Percentiles rank a stretch among this genome's conserved stretches.
Evolutionary conservation across 768 basidiomycete species (phyloP).

Genomic region (Artomyces pyxidatus): DNA sequence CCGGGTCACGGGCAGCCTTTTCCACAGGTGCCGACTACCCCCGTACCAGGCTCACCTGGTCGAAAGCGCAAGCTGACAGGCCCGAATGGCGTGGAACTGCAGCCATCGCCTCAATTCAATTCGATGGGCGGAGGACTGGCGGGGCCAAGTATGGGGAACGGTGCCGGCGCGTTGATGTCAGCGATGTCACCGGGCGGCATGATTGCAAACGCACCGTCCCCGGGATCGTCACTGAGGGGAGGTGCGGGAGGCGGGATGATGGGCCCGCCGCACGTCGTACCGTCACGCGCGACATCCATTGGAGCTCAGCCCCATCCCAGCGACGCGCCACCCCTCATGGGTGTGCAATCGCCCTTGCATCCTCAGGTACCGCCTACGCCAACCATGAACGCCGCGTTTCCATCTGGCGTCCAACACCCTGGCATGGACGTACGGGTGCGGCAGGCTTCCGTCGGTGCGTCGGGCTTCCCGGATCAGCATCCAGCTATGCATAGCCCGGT

Average conservation of each 20-base stretch:
- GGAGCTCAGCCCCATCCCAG: conserved; percentile 2
- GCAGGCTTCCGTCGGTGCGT: conserved; percentile 13
- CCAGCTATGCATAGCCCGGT: conserved; percentile 13
- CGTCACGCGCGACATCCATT: conserved; percentile 18
- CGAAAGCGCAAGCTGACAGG: conserved; percentile 14
- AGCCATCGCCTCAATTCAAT: conserved; percentile 9
- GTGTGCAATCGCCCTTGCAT: conserved; percentile 5
- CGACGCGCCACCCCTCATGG: conserved; percentile 2
- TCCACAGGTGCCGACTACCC: conserved; percentile 8
- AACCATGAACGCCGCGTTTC: conserved; percentile 7
- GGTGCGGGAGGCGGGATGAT: conserved; percentile 27
- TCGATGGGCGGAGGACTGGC: conserved; percentile 5
- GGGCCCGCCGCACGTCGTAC: conserved; percentile 28
- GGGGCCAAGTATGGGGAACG: conserved; percentile 5
- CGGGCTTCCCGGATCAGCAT: conserved; percentile 16
- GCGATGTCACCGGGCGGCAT: conserved; percentile 3
- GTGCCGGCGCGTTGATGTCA: background rate
- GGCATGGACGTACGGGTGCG: conserved; percentile 16
- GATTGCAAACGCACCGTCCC: conserved; percentile 15
- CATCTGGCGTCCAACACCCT: conserved; percentile 12
- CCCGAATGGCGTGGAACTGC: conserved; percentile 4
- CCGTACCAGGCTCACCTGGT: conserved; percentile 9
- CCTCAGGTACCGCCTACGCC: conserved; percentile 13
- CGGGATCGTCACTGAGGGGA: conserved; percentile 21
- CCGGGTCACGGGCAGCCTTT: conserved; percentile 9